phyloP scores from a whole-genome alignment of 192 early-diverging fungal genomes.

The Dissophora globulifera region DNA sequence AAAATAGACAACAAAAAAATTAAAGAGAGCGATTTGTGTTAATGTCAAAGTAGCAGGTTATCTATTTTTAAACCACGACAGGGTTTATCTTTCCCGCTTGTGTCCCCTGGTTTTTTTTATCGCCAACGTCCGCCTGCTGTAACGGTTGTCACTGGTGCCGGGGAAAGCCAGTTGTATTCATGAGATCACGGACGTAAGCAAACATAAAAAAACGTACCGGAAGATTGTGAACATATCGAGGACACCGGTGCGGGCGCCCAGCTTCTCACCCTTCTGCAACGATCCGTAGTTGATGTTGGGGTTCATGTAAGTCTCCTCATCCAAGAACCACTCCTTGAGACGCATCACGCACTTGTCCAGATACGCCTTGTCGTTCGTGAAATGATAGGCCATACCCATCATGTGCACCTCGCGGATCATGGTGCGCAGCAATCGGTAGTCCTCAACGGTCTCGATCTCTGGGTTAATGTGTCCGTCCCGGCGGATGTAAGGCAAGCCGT shows the following conservation, averaged over 20 bases:
- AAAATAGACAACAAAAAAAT: background rate
- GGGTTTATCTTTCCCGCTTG: too few relatives aligned
- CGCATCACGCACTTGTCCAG: constrained; percentile 50
- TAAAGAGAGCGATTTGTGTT: too few relatives aligned
- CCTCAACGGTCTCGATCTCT: constrained; percentile 58
- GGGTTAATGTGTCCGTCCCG: constrained; percentile 64
- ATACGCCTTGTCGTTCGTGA: constrained; percentile 58
- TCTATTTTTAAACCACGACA: too few relatives aligned
- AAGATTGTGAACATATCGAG: constrained; percentile 59
- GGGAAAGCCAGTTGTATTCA: background rate
- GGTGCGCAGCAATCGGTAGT: constrained; percentile 50
- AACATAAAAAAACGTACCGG: constrained; percentile 28
- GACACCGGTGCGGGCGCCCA: constrained; percentile 55
- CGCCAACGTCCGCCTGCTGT: too few relatives aligned
- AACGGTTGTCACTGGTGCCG: too few relatives aligned
- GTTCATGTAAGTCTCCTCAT: constrained; percentile 68
- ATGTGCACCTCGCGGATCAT: constrained; percentile 58
- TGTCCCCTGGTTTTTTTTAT: too few relatives aligned
- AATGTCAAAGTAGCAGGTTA: too few relatives aligned
- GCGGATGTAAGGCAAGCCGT: constrained; percentile 63
- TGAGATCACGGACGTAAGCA: background rate
- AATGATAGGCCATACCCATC: constrained; percentile 66
- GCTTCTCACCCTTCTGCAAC: constrained; percentile 53
- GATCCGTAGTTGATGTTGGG: constrained; percentile 68
- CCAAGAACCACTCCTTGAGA: constrained; percentile 66